phyloP scores from a whole-genome alignment of 306 rosid genomes.

The Sindora glabra region DNA sequence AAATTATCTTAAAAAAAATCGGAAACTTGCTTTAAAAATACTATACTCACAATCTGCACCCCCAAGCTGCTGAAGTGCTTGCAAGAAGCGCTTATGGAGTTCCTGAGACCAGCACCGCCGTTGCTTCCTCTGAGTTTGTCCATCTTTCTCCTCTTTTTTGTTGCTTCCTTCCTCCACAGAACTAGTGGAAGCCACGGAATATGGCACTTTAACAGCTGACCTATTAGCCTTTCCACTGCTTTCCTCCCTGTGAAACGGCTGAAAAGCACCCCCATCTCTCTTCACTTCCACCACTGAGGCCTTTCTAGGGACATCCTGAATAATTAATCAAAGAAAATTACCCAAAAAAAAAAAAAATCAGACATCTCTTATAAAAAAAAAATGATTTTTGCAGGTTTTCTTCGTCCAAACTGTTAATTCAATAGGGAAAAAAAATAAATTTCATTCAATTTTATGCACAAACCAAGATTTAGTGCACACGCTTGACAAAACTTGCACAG shows the following conservation, averaged over 20 bases:
- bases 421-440: too few species aligned
- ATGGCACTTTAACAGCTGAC: constrained; percentile 5
- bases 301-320: constrained; percentile 57
- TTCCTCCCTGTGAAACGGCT: constrained; percentile 70
- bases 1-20: too few species aligned
- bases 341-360: too few species aligned
- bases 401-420: too few species aligned
- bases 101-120: constrained; percentile 91
- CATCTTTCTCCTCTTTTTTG: constrained; percentile 58
- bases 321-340: constrained; percentile 2
- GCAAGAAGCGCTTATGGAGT: constrained; percentile 71
- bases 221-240: constrained; percentile 30
- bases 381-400: too few species aligned
- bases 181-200: constrained; percentile 42
- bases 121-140: constrained; percentile 57
- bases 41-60: constrained; percentile 69
- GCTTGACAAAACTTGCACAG: too few species aligned
- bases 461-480: too few species aligned
- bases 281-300: constrained; percentile 58
- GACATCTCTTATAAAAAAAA: too few species aligned
- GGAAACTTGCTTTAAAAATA: not conserved
- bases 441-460: too few species aligned
- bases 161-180: constrained; percentile 34
- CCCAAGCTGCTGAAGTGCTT: constrained; percentile 81
- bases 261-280: constrained; percentile 73